Base-by-base conservation (phyloP, 176 grass and related monocot species). In the Triticum urartu region DNA sequence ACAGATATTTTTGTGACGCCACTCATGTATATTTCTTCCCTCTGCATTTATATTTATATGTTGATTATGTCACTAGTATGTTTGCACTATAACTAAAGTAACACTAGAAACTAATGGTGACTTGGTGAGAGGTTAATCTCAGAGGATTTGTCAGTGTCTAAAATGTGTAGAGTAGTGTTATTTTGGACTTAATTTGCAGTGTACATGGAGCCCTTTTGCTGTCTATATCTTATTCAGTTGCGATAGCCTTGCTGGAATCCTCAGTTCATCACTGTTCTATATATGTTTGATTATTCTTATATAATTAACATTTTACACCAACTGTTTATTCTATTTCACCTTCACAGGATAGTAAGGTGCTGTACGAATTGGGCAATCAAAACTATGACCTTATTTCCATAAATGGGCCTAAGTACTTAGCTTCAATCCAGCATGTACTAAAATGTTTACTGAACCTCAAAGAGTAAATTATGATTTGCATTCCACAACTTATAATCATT, bases 381-480 rank as follows among this genome's bases (percentile, higher is more conserved):
- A 73, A 50, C 0, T 65, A 79, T 54, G 68, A 4, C 47, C 28
- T 18, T 80, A 20, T 80, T 58, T 35, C 45, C 34, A 17, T 30
- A 52, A 77, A 81, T 18, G 3, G 63, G 69, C 25, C 34, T 47
- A 61, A 60, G n/a, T 74, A 34, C 24, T 68, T 64, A 45, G 5
- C 22, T 75, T 75, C 34, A 84, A 24, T 73, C 34, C 7, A 74
- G 36, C 33, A 79, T 32, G 33, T 76, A 39, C 52, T 84, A 62
- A 30, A 84, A 59, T 84, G 14, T 25, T 84, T 13, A 22, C 13
- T 66, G 42, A 67, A 87, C 26, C 26, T 80, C 72, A 80, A 21
- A 4, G 14, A 81, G 9, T 52, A 63, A 22, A 80, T 79, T 63
- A 84, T 38, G 60, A 81, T 18, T 33, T 78, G 35, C 50, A 22